Base-by-base conservation (phyloP, 345 rosid genomes). In the Litchi chinensis region DNA sequence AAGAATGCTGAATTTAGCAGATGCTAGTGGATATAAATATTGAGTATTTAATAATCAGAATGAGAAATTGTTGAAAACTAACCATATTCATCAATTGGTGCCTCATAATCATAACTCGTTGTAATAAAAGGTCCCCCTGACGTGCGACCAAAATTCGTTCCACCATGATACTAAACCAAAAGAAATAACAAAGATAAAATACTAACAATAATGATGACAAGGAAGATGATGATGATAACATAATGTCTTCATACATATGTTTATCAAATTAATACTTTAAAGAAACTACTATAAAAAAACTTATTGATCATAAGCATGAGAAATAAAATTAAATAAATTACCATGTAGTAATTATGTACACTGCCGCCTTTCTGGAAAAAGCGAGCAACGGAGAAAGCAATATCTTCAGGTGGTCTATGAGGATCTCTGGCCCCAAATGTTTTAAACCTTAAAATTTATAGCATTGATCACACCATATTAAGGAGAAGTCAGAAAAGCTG, bases 31-130 rank as follows among this genome's bases (percentile, higher is more conserved):
- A 39, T 10, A 41, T 32, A 60, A 69, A 66, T 76, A 44, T 54
- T 24, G 21, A 28, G 9, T 46, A 57, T 9, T 13, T 18, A 18
- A 59, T 54, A 60, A 78, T n/a, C 12, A 76, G n/a, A 74, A 68
- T 12, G 43, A 18, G 3, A 21, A 59, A 68, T 50, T 60, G 66
- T 37, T 73, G 64, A 68, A 43, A 59, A 71, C 87, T 86, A 70
- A 96, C 99, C 99, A 78, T 96, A 96, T 82, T 96, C 99, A 87
- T 96, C 99, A 56, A 96, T 91, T 0, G 99, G 99, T 76, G 99
- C 99, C 78, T 95, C 99, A 57, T 96, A 93, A 82, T 96, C 99
- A 85, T 96, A 96, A 84, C 98, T 93, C 67, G 98, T 93, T 40
- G 99, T 94, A 74, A 96, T 92, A 77, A 96, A 96, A 32, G 97